Evolutionary conservation across 2,329 filamentous ascomycete species (phyloP), one percentile per base, ranked within the genome.

Genomic region (Neonectria sp.): DNA sequence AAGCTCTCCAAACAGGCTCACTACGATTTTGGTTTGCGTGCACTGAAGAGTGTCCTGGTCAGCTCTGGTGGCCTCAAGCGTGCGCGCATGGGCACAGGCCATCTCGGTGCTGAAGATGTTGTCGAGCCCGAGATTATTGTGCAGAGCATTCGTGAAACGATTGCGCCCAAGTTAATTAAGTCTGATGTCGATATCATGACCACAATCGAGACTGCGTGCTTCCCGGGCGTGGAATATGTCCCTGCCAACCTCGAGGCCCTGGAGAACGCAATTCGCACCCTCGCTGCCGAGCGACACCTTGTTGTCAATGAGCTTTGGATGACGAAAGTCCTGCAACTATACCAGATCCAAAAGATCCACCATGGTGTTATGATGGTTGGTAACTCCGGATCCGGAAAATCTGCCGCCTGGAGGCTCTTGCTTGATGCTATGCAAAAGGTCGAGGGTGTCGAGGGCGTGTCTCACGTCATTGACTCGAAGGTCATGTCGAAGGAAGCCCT

Each of bases 331-430:
- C 87, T 99, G 9, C 96, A 99, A 80, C 89, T 99, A 3, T 98
- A 97, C 80, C 96, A 99, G 80, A 99, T 99, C 70, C 96, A 98
- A 81, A 93, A 92, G 72, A 95, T 99, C 65, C 96, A 99, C 77
- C 96, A 99, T 75, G 96, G 96, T 92, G 96, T 99, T 31, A 99
- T 99, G 97, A 98, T 99, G 96, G 96, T 99, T 11, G 96, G 96
- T 70, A 95, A 94, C 77, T 98, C 97, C 33, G 96, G 97, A n/a
- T 93, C 95, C 52, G 97, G 97, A 78, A 99, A 99, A 83, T 98
- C 96, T 46, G 91, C 93, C 2, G 93, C 96, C 6, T 99, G 97
- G 96, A 95, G 93, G 77, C 90, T 97, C 48, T 86, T 99, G 58
- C 88, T 99, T 24, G 93, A 97, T 76, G 96, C 97, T 17, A 84